Evolutionary conservation across 768 basidiomycete genomes (phyloP).

Genomic region (Coprinopsis strossmayeri): DNA sequence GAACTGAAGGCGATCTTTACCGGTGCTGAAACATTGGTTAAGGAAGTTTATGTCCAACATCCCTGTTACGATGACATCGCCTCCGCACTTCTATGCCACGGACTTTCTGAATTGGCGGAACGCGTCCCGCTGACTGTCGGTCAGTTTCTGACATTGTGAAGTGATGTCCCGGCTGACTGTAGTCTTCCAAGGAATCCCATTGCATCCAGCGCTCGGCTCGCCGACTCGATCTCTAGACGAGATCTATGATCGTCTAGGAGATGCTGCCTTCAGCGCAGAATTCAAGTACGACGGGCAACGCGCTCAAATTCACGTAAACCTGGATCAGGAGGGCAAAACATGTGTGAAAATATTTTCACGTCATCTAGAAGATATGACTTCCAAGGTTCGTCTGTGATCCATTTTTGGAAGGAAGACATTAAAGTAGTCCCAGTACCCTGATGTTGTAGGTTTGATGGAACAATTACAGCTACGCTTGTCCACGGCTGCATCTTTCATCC

Average conservation of each 20-base stretch:
- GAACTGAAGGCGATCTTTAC: conserved; percentile 37
- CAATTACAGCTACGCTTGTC: conserved; percentile 38
- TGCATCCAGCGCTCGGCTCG: conserved; percentile 83
- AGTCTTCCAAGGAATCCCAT: conserved; percentile 55
- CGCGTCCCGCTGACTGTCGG: conserved; percentile 67
- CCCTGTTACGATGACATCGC: conserved; percentile 72
- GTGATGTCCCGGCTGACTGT: background rate
- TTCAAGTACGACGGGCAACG: conserved; percentile 90
- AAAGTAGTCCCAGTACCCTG: conserved; percentile 59
- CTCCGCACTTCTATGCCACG: conserved; percentile 49
- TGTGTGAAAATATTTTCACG: conserved; percentile 74
- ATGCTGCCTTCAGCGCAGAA: conserved; percentile 73
- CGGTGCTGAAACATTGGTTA: conserved; percentile 57
- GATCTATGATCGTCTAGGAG: conserved; percentile 66
- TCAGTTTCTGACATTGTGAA: conserved; percentile 23
- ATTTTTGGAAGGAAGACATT: background rate
- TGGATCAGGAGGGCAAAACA: conserved; percentile 21
- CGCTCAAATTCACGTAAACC: conserved; percentile 67
- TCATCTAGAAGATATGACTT: conserved; percentile 89
- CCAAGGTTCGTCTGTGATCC: conserved; percentile 45
- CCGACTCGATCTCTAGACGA: conserved; percentile 81
- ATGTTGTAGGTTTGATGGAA: conserved; percentile 56
- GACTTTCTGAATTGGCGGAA: conserved; percentile 52
- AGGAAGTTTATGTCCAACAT: conserved; percentile 70
- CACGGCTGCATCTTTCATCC: conserved; percentile 55